Evolutionary conservation across 192 early-diverging fungal genomes (phyloP).

Genomic region (Linnemannia exigua): DNA sequence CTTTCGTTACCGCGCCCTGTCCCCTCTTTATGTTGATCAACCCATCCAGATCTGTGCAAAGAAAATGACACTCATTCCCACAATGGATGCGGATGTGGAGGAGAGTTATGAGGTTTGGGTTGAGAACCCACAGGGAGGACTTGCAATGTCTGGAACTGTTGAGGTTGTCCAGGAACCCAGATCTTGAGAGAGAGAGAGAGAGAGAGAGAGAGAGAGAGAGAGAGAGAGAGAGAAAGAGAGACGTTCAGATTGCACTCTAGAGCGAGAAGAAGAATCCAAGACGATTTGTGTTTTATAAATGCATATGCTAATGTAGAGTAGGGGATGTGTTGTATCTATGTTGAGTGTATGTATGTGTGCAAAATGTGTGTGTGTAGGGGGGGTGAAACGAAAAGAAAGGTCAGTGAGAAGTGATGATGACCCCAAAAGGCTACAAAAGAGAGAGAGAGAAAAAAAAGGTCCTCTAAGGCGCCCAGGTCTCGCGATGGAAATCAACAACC

Average conservation of each 20-base stretch:
- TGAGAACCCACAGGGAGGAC: conserved; percentile 69
- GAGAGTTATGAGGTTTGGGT: conserved; percentile 80
- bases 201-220: too few species aligned
- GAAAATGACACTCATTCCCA: conserved; percentile 58
- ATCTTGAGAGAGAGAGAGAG: too few species aligned
- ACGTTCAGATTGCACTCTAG: too few species aligned
- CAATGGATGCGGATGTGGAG: conserved; percentile 39
- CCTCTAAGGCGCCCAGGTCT: conserved; percentile 46
- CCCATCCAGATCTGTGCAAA: conserved; percentile 68
- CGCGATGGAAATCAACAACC: conserved; percentile 47
- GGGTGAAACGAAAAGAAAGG: too few species aligned
- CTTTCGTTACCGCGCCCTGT: conserved; percentile 80
- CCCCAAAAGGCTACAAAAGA: neutral
- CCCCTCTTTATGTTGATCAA: conserved; percentile 74
- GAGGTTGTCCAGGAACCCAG: conserved; percentile 30
- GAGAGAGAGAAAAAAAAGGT: neutral
- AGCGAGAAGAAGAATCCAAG: too few species aligned
- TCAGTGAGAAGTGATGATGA: neutral
- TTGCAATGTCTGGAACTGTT: conserved; percentile 82
- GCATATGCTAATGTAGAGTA: too few species aligned
- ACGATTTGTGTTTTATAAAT: too few species aligned
- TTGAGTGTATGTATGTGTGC: too few species aligned
- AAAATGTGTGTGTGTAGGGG: too few species aligned
- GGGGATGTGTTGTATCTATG: too few species aligned
- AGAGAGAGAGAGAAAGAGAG: neutral